phyloP scores from a whole-genome alignment of 805 yeast genomes.

The Kodamaea sagamina region DNA sequence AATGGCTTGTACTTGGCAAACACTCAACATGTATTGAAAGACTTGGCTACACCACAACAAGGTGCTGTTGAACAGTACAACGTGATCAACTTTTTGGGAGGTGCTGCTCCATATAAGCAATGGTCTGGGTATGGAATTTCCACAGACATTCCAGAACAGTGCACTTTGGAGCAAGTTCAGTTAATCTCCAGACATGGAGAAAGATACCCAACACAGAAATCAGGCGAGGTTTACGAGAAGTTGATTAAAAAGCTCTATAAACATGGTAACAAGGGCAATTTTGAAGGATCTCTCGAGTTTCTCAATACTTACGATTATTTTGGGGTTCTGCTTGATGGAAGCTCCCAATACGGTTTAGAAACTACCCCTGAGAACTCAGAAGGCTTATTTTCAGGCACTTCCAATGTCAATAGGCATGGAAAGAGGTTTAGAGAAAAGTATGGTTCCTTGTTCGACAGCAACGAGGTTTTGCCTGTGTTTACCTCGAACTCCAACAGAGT shows the following conservation, averaged over 20 bases:
- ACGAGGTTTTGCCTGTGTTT: slow-evolving; percentile 49
- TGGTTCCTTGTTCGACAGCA: slow-evolving; percentile 43
- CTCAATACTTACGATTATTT: slow-evolving; percentile 55
- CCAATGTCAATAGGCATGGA: slow-evolving; percentile 53
- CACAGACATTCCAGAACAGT: slow-evolving; percentile 49
- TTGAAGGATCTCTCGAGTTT: slow-evolving; percentile 55
- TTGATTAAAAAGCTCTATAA: slow-evolving; percentile 25
- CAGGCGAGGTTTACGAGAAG: slow-evolving; percentile 30
- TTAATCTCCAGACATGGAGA: slow-evolving; percentile 82
- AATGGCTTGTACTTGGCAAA: slow-evolving; percentile 31
- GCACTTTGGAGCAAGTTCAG: slow-evolving; percentile 67
- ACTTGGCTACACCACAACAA: slow-evolving; percentile 42
- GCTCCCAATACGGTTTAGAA: slow-evolving; percentile 49
- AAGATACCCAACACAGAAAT: slow-evolving; percentile 54
- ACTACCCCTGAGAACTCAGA: slow-evolving; percentile 47
- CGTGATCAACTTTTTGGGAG: slow-evolving; percentile 53
- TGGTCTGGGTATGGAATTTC: slow-evolving; percentile 56
- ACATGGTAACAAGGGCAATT: slow-evolving; percentile 19
- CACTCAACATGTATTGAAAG: slow-evolving; percentile 25
- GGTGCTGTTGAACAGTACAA: slow-evolving; percentile 48
- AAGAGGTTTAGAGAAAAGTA: slow-evolving; percentile 49
- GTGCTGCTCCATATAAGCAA: slow-evolving; percentile 57
- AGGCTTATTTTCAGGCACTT: slow-evolving; percentile 53
- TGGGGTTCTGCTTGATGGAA: slow-evolving; percentile 23
- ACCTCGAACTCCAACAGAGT: slow-evolving; percentile 58